Evolutionary conservation across 148 eudicot genomes (phyloP), one percentile per base, ranked within the genome.

Genomic region (Beta vulgaris): DNA sequence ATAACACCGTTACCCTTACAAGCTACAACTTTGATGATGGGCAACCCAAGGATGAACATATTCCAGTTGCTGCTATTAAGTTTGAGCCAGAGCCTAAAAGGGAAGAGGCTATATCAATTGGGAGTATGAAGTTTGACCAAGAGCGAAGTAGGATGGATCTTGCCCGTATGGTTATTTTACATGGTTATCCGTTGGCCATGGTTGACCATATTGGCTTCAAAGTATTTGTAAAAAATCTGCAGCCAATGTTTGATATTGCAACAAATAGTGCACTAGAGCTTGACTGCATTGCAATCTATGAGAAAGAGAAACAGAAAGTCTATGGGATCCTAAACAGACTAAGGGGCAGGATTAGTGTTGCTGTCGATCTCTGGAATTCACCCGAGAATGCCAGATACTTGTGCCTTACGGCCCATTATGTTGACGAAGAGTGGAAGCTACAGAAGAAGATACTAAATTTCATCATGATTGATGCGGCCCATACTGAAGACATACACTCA

Each of bases 151-250:
- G 81, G 71, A 68, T 84, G 81, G 98, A 94, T 83, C 96, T 94
- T 69, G 95, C 98, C 61, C 89, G 89, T 7, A 94, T 94, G 98
- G 90, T 94, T 73, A 92, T 94, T 82, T 76, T 90, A 76, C 98
- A 94, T 86, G 97, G 97, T 70, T 94, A 91, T 77, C 98, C 98
- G 10, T 72, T 92, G 67, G 82, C 90, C 60, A 94, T 94, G 93
- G 96, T 92, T 51, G 97, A 94, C 69, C 91, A 94, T 89, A 75
- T 86, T 63, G 97, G 98, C 32, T 94, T 94, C 74, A 94, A 90
- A 76, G 80, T 85, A 71, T 94, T 94, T 79, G 93, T 91, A 8
- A 94, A 87, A 83, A 94, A 94, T 85, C 87, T 94, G 49, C 98
- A 94, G 82, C 98, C 98, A 31, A 46, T 85, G 78, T 94, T 91